Base-by-base conservation (phyloP, 139 green algal species). In the Chlorella sorokiniana region DNA sequence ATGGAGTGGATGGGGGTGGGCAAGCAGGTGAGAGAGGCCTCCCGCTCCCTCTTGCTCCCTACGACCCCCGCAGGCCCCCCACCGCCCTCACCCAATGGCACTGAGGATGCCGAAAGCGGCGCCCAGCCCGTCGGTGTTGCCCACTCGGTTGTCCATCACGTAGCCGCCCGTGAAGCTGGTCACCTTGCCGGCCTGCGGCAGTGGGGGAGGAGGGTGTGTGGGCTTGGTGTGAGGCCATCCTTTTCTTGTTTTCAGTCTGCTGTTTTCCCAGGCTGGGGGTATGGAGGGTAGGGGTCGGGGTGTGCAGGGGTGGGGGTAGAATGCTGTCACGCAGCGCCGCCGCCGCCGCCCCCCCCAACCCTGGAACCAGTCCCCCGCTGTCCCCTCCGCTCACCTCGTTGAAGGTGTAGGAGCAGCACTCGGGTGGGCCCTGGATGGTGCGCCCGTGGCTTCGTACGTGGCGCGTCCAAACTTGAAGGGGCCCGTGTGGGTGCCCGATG, bases 101-200 rank as follows among this genome's bases (percentile, higher is more conserved):
- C 85, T 78, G 20, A 95, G 69, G 44, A 95, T 91, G 14, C 91
- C 92, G 76, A 94, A 95, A 31, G 94, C 73, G 0, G 89, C 92
- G 42, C 92, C 91, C 63, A 94, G 78, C 7, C 89, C 89, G 20
- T 88, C 77, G 0, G 91, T 95, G 81, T 95, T 94, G 56, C 92
- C 92, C 23, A 92, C 74, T 0, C 84, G 61, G 45, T 86, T 83
- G 82, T 93, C 89, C 76, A 91, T 87, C 3, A 91, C 81, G 40
- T 90, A 89, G 45, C 91, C 91, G 44, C 89, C 87, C 20, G 92
- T 95, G 77, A 92, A 92, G 25, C 73, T 72, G 7, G 88, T 91
- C 51, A 83, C 73, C 73, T 79, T 70, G 69, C 92, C 83, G 41
- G 89, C 91, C 63, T 93, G 68, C 73, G 44, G 48, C 56, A 31